phyloP scores from a whole-genome alignment of 2,329 filamentous ascomycete genomes.

The Teratosphaeriaceae sp. region DNA sequence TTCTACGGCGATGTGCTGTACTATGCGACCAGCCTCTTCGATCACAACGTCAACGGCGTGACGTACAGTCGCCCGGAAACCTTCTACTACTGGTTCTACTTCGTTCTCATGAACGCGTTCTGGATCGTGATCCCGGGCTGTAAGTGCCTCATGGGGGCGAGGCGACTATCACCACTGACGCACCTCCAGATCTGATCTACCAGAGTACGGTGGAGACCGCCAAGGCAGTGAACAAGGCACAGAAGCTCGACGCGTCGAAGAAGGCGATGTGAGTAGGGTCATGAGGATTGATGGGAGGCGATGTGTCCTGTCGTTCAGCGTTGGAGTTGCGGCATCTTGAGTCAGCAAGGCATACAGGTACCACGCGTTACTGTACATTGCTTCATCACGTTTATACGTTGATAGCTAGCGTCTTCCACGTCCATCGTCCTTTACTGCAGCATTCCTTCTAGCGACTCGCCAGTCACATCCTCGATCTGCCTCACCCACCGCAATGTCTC shows the following conservation, averaged over 20 bases:
- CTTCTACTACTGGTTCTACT: slow-evolving; percentile 62
- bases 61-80: slow-evolving; percentile 55
- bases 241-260: slow-evolving; percentile 18
- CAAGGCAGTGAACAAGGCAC: slow-evolving; percentile 17
- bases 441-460: slow-evolving; percentile 89
- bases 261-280: slow-evolving; percentile 11
- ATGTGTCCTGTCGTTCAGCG: not conserved
- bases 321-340: not conserved
- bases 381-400: not conserved
- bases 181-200: slow-evolving; percentile 21
- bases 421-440: slow-evolving; percentile 36
- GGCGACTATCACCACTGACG: not conserved
- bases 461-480: slow-evolving; percentile 80
- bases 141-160: no score
- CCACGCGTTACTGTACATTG: not conserved
- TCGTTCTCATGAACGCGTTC: slow-evolving; percentile 59
- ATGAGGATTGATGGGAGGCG: not conserved
- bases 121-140: slow-evolving; percentile 57
- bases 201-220: slow-evolving; percentile 19
- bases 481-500: slow-evolving; percentile 88
- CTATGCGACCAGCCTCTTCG: slow-evolving; percentile 57
- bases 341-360: not conserved
- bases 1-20: slow-evolving; percentile 59
- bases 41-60: slow-evolving; percentile 48
- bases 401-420: slow-evolving; percentile 1